Base-by-base conservation (phyloP, 23 red algal species). In the Gracilariopsis chorda region DNA sequence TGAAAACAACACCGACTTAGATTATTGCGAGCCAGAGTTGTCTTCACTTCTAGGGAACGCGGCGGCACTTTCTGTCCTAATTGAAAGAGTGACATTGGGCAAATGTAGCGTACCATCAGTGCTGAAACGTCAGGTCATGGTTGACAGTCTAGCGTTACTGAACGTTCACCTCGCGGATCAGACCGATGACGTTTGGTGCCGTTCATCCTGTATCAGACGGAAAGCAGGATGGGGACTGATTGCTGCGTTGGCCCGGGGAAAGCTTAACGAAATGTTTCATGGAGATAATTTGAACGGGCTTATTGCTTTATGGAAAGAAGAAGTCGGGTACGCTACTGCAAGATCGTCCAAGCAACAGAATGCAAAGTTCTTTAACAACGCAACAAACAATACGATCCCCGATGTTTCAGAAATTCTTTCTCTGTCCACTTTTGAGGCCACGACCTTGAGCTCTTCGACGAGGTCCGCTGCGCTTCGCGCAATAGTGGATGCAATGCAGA, bases 31-130 rank as follows among this genome's bases (percentile, higher is more conserved):
- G 16, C 19, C 65, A 23, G 85, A 91, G 35, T 41, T 91, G 3
- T 91, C 75, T 43, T 72, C 75, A 39, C 53, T 91, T 27, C 47
- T 91, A 17, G 88, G 88, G 11, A 91, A 91, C 45, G 73, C 75
- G 10, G 74, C 88, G 20, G 88, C 88, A 8, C 61, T 91, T 4
- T 62, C 88, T 58, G 44, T 80, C 34, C 58, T 91, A n/a, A 82
- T 59, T 21, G 88, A 74, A 41, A 67, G 57, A 91, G 35, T 91
- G 52, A 48, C 59, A n/a, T 91, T 59, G 42, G 58, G 59, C 0
- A 20, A 51, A 43, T 91, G 41, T 43, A 89, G 59, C 39, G 88
- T 91, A 23, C 88, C 88, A 14, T 59, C 41, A 9, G 88, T 75
- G 13, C n/a, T 91, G 14, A 53, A 48, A 29, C 75, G 58, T 27